A percentile compares a stretch with the other conserved stretches of the same genome.
Evolutionary conservation across 148 eudicot species (phyloP).

Genomic region (Diospyros lotus): DNA sequence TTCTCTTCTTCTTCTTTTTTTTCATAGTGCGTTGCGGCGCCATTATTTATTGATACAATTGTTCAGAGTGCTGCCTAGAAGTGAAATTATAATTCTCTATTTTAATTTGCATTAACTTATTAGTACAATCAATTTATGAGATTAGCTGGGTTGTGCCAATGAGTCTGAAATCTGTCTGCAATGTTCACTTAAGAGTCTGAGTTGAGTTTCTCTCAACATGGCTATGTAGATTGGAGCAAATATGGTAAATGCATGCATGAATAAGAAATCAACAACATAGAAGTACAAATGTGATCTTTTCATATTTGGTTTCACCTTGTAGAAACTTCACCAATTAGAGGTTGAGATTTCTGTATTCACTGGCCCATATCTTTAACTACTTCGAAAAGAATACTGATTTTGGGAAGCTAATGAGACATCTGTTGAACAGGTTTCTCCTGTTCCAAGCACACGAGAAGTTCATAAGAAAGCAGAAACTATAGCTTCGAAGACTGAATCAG

Average conservation of each 20-base stretch:
- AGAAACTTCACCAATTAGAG: background rate
- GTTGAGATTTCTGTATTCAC: too few species aligned
- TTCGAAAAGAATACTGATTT: background rate
- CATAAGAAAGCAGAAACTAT: slow-evolving; percentile 18
- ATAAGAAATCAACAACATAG: background rate
- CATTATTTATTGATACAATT: too few species aligned
- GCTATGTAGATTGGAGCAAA: too few species aligned
- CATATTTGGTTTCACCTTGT: background rate
- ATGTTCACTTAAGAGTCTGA: background rate
- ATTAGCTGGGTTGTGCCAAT: background rate
- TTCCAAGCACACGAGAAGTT: slow-evolving; percentile 14
- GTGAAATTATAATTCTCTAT: too few species aligned
- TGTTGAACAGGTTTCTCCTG: slow-evolving; percentile 27
- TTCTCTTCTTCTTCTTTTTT: background rate
- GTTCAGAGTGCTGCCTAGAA: too few species aligned
- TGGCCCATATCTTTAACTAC: background rate
- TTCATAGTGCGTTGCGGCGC: background rate
- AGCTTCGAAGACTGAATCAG: slow-evolving; percentile 15
- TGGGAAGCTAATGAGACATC: slow-evolving; percentile 9
- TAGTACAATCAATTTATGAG: background rate
- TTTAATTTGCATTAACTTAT: background rate
- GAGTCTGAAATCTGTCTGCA: background rate
- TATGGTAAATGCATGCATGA: too few species aligned
- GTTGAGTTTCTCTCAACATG: too few species aligned
- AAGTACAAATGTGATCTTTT: background rate